phyloP scores from a whole-genome alignment of 176 grass and related monocot species.

The Elaeis guineensis region DNA sequence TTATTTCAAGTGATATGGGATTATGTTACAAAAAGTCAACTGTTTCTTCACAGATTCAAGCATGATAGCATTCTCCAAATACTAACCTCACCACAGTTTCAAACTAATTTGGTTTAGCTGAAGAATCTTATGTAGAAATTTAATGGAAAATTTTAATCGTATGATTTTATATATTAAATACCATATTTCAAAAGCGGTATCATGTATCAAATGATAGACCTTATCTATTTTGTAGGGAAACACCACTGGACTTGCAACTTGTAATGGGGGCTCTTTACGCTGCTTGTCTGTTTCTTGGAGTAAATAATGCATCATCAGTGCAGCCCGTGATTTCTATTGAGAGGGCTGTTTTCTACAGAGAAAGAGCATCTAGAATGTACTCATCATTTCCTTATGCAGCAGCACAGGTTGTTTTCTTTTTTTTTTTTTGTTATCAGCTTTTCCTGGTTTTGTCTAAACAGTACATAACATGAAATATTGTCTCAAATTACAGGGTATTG shows the following conservation, averaged over 20 bases:
- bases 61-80: too few relatives aligned
- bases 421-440: neutral
- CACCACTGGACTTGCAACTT: constrained; percentile 43
- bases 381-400: constrained; percentile 63
- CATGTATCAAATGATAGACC: too few relatives aligned
- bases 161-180: too few relatives aligned
- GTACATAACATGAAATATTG: constrained; percentile 15
- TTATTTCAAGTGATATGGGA: too few relatives aligned
- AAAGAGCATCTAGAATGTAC: constrained; percentile 60
- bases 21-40: too few relatives aligned
- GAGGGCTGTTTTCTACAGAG: constrained; percentile 67
- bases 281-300: constrained; percentile 59
- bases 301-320: constrained; percentile 55
- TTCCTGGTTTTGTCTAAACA: neutral
- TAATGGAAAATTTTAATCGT: too few relatives aligned
- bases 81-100: too few relatives aligned
- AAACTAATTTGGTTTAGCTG: too few relatives aligned
- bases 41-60: too few relatives aligned
- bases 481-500: constrained; percentile 45
- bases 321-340: constrained; percentile 66
- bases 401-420: constrained; percentile 44
- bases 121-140: too few relatives aligned
- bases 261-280: constrained; percentile 63
- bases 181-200: too few relatives aligned
- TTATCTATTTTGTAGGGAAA: constrained; percentile 34